Conservation (phyloP, 805 yeast species). For the Lipomyces orientalis region DNA sequence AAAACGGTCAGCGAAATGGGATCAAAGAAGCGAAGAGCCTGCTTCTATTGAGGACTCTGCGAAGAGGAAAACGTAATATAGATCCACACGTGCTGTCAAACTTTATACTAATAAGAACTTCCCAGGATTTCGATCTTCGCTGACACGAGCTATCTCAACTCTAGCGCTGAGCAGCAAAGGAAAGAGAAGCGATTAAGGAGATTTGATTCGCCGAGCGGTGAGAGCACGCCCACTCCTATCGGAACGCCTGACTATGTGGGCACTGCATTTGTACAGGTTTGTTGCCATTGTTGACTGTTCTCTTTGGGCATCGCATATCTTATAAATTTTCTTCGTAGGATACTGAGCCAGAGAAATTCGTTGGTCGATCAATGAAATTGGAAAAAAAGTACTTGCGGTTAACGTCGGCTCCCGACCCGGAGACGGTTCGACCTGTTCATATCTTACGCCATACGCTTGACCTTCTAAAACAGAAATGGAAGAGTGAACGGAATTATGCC, state of each 20-base stretch:
- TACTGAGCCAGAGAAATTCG: constrained; percentile 42
- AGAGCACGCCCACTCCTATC: background rate
- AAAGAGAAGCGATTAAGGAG: constrained; percentile 54
- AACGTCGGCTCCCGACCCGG: constrained; percentile 91
- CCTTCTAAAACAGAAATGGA: constrained; percentile 59
- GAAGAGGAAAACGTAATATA: constrained; percentile 1
- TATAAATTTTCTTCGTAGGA: constrained; percentile 14
- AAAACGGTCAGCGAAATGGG: constrained; percentile 35
- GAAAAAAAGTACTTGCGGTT: constrained; percentile 83
- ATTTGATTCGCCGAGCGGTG: constrained; percentile 46
- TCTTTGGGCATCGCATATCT: background rate
- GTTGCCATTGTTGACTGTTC: background rate
- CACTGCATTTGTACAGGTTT: background rate
- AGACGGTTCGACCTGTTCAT: constrained; percentile 72
- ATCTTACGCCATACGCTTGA: constrained; percentile 65
- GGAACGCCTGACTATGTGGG: background rate
- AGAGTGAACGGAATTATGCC: constrained; percentile 62
- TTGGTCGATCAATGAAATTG: constrained; percentile 68
- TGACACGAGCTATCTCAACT: background rate
- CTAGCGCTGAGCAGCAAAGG: background rate
- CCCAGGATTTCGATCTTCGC: background rate
- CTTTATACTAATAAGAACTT: constrained; percentile 3
- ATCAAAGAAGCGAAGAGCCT: constrained; percentile 8
- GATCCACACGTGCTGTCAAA: background rate
- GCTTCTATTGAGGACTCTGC: background rate